These are phyloP conservation scores for Lyophyllum decastes DNA, from an alignment of 768 basidiomycete species.

Conservation along the genomic window DNA sequence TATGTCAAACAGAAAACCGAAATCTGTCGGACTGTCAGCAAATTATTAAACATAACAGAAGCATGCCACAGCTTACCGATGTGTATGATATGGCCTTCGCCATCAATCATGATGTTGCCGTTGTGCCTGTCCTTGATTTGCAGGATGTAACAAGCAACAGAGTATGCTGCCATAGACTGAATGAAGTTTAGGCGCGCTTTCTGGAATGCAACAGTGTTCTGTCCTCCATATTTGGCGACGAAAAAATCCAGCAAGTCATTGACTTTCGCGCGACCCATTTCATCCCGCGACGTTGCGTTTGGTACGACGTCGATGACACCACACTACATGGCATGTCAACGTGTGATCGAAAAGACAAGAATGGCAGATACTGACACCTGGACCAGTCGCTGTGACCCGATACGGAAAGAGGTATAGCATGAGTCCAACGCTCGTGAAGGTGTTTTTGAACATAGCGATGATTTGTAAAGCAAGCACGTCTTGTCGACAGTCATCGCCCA, in stretches of 20 bases:
- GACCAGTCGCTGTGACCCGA: slow-evolving; percentile 94
- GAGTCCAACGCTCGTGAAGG: slow-evolving; percentile 87
- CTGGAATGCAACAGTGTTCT: slow-evolving; percentile 89
- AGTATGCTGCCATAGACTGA: slow-evolving; percentile 99
- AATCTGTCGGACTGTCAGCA: slow-evolving; percentile 54
- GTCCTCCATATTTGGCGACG: slow-evolving; percentile 87
- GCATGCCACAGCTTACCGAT: slow-evolving; percentile 59
- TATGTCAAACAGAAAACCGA: slow-evolving; percentile 97
- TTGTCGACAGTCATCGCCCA: slow-evolving; percentile 98
- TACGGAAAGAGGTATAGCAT: slow-evolving; percentile 94
- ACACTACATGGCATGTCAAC: slow-evolving; percentile 52
- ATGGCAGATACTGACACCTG: slow-evolving; percentile 66
- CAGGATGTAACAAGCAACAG: slow-evolving; percentile 94
- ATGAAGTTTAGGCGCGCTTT: slow-evolving; percentile 94
- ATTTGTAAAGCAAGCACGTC: slow-evolving; percentile 96
- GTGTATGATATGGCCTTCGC: slow-evolving; percentile 95
- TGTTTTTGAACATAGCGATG: slow-evolving; percentile 99
- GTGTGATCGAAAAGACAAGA: background rate
- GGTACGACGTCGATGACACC: slow-evolving; percentile 99
- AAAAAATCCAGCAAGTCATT: slow-evolving; percentile 97
- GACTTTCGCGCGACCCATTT: slow-evolving; percentile 98
- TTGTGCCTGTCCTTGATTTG: slow-evolving; percentile 99
- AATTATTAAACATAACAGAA: background rate
- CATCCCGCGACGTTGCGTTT: slow-evolving; percentile 95
- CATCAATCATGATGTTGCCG: slow-evolving; percentile 99